A percentile compares a stretch with the other conserved stretches of the same genome.
These are phyloP conservation scores for Acorus gramineus DNA, from an alignment of 106 monocot genomes.

Conservation along the genomic window DNA sequence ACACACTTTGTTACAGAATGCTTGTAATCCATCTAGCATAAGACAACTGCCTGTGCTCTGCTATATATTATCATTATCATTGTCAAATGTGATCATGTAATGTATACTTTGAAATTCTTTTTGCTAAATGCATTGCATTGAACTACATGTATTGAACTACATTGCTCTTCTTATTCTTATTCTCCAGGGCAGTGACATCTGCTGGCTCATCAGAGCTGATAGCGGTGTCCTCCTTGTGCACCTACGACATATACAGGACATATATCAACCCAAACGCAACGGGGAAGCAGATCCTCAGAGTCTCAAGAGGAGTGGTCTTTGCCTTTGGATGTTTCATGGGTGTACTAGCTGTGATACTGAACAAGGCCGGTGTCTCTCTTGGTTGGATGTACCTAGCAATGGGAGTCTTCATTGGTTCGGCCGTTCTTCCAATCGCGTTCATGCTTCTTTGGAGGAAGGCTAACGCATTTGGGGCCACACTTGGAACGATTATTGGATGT, in stretches of 20 bases:
- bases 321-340: conserved; percentile 94
- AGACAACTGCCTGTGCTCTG: too few species aligned
- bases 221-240: conserved; percentile 93
- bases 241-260: conserved; percentile 90
- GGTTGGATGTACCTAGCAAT: conserved; percentile 99
- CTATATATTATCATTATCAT: too few species aligned
- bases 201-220: conserved; percentile 90
- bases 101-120: too few species aligned
- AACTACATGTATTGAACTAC: too few species aligned
- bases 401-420: conserved; percentile 89
- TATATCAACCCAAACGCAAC: conserved; percentile 89
- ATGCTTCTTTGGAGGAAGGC: conserved; percentile 93
- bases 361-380: conserved; percentile 82
- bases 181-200: conserved; percentile 92
- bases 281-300: conserved; percentile 86
- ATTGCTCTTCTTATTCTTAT: not conserved
- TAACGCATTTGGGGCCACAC: conserved; percentile 69
- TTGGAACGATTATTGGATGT: conserved; percentile 62
- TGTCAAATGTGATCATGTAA: too few species aligned
- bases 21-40: too few species aligned
- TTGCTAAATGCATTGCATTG: too few species aligned
- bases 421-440: conserved; percentile 84
- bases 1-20: too few species aligned
- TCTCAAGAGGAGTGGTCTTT: conserved; percentile 64
- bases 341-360: conserved; percentile 71